These are phyloP conservation scores for Rutstroemia sydowiana DNA, from an alignment of 2,329 filamentous ascomycete genomes.

Conservation along the genomic window DNA sequence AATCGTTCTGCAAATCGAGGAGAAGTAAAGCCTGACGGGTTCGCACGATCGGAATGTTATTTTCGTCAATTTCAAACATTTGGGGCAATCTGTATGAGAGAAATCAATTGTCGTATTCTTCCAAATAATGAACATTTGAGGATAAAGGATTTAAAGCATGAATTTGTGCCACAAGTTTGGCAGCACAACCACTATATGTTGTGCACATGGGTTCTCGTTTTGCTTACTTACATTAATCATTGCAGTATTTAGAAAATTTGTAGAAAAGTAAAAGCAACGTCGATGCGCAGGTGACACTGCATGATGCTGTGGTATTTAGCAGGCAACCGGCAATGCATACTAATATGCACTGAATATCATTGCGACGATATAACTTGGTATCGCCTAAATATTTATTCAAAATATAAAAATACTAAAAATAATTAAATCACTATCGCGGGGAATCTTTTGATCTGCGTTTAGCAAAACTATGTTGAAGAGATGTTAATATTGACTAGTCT, in stretches of 20 bases:
- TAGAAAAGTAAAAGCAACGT: conserved; percentile 2
- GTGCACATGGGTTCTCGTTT: conserved; percentile 1
- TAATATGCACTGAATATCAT: not conserved
- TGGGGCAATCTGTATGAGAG: conserved; percentile 13
- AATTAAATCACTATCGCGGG: no score
- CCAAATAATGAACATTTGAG: not conserved
- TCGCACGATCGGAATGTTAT: conserved; percentile 47
- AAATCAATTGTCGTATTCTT: not conserved
- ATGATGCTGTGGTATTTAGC: conserved; percentile 9
- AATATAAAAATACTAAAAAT: not conserved
- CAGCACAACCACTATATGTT: conserved; percentile 8
- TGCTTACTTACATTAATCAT: conserved; percentile 8
- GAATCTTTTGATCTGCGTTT: no score
- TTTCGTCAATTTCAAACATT: conserved; percentile 51
- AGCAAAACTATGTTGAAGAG: no score
- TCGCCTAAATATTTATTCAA: not conserved
- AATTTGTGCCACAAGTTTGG: not conserved
- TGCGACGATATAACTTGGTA: not conserved
- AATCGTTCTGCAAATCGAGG: conserved; percentile 87
- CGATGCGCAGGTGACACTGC: conserved; percentile 9
- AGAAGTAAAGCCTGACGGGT: conserved; percentile 68
- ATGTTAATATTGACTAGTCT: no score
- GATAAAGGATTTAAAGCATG: not conserved
- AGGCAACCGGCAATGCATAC: conserved; percentile 3
- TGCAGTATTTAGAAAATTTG: conserved; percentile 2